A percentile compares a stretch with the other conserved stretches of the same genome.
Evolutionary conservation across 2,329 filamentous ascomycete genomes (phyloP).

Genomic region (Ambrosiella cleistominuta): DNA sequence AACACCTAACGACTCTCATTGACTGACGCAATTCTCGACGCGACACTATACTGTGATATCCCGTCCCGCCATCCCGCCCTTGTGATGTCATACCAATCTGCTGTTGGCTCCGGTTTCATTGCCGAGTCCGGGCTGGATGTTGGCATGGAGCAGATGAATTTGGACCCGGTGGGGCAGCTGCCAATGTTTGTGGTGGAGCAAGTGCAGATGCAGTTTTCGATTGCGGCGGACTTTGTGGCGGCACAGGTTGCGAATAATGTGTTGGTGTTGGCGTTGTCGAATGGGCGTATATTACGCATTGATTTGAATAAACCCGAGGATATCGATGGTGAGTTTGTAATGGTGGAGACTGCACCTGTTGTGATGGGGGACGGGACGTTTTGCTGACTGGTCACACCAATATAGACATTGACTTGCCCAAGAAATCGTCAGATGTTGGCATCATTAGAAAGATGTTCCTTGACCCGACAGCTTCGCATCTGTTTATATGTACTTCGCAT

Average conservation of each 20-base stretch:
- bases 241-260: slow-evolving; percentile 97
- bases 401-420: slow-evolving; percentile 87
- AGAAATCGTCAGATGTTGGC: slow-evolving; percentile 77
- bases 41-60: too few relatives aligned
- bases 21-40: neutral
- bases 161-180: slow-evolving; percentile 38
- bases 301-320: slow-evolving; percentile 86
- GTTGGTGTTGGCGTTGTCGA: slow-evolving; percentile 77
- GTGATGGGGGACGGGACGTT: too few relatives aligned
- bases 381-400: neutral
- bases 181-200: slow-evolving; percentile 91
- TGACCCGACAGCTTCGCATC: slow-evolving; percentile 86
- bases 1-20: neutral
- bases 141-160: slow-evolving; percentile 25
- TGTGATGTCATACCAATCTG: slow-evolving; percentile 46
- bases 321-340: slow-evolving; percentile 55
- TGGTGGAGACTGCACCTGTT: neutral
- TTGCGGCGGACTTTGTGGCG: slow-evolving; percentile 88
- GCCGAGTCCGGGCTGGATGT: slow-evolving; percentile 42
- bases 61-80: neutral
- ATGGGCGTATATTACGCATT: slow-evolving; percentile 81
- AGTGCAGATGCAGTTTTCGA: slow-evolving; percentile 84
- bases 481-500: slow-evolving; percentile 76
- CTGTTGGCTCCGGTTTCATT: slow-evolving; percentile 43
- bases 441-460: slow-evolving; percentile 93